Evolutionary conservation across 164 flowering plant genomes (phyloP), one percentile per base, ranked within the genome.

Genomic region (Santalum album): DNA sequence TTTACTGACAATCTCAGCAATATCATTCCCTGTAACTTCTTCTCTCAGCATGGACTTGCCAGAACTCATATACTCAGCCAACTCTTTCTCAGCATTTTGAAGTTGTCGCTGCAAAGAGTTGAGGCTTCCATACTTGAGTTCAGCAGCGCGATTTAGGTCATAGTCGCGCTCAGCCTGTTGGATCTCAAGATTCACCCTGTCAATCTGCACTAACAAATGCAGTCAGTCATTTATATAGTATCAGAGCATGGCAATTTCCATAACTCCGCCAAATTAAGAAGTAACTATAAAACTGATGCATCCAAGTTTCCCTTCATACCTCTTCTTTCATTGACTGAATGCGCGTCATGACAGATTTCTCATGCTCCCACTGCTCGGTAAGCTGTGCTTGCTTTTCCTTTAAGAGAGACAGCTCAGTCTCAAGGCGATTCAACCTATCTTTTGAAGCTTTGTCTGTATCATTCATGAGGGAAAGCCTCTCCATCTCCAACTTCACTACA

Each of bases 11-110:
- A 92, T 83, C 70, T 92, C 97, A 34, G 99, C 96, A 61, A 92
- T 87, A 58, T 92, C 99, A 61, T 47, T 61, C 15, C 78, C 97
- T 0, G 83, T 73, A 21, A 92, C 99, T 72, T 89, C 97, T 71
- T 92, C 99, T 59, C 96, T 77, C 21, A 92, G 69, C 99, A 92
- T 89, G 35, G 99, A 89, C 56, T 92, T 92, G 42, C 99, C 99
- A 21, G 95, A 83, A 14, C 62, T 81, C 68, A 85, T 66, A 51
- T 87, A 89, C 61, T 87, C 97, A 65, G 66, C 78, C 55, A 89
- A 65, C 61, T 87, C 95, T 54, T 83, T 83, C 49, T 92, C 97
- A 12, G 95, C 95, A 56, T 0, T 59, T 70, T 66, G 80, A 19
- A 94, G 90, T 63, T 89, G 90, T 21, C 86, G 84, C 65, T 94